phyloP scores from a whole-genome alignment of 1,284 basidiomycete species.

The Acaromyces ingoldii region DNA sequence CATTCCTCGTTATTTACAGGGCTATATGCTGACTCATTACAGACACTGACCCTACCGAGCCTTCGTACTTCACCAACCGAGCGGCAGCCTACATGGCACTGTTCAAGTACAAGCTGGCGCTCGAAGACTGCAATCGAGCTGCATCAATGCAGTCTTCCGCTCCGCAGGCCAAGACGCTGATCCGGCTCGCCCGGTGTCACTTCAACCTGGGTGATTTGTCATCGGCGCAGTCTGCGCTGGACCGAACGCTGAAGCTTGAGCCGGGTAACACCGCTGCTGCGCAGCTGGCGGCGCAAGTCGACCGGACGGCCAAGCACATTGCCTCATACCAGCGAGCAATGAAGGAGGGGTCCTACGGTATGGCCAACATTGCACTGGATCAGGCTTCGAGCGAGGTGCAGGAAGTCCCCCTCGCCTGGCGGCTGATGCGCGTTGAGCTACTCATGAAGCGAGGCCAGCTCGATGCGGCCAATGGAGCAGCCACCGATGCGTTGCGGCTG shows the following conservation, averaged over 20 bases:
- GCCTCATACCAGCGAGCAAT: slow-evolving; percentile 60
- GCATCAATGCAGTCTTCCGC: slow-evolving; percentile 58
- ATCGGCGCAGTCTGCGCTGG: slow-evolving; percentile 21
- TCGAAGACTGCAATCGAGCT: slow-evolving; percentile 73
- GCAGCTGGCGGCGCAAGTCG: slow-evolving; percentile 26
- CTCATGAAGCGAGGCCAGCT: slow-evolving; percentile 34
- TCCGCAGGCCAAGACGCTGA: slow-evolving; percentile 34
- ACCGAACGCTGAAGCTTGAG: not conserved
- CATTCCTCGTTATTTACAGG: too few species aligned
- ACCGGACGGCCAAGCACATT: slow-evolving; percentile 30
- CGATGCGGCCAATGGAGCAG: slow-evolving; percentile 31
- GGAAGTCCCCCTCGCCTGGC: slow-evolving; percentile 28
- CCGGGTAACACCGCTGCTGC: slow-evolving; percentile 3
- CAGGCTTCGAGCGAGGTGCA: slow-evolving; percentile 31
- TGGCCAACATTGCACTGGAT: slow-evolving; percentile 36
- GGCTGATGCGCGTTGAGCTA: slow-evolving; percentile 25
- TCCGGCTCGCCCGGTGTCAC: slow-evolving; percentile 40
- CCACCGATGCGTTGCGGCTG: slow-evolving; percentile 68
- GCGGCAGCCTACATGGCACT: slow-evolving; percentile 78
- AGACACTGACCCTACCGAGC: slow-evolving; percentile 66
- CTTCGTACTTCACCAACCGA: slow-evolving; percentile 74
- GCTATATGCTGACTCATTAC: slow-evolving; percentile 16
- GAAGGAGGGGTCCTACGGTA: slow-evolving; percentile 59
- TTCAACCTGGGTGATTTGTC: slow-evolving; percentile 36
- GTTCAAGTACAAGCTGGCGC: slow-evolving; percentile 68